phyloP scores from a whole-genome alignment of 2,329 filamentous ascomycete species.

The Teratosphaeria epicoccoides region DNA sequence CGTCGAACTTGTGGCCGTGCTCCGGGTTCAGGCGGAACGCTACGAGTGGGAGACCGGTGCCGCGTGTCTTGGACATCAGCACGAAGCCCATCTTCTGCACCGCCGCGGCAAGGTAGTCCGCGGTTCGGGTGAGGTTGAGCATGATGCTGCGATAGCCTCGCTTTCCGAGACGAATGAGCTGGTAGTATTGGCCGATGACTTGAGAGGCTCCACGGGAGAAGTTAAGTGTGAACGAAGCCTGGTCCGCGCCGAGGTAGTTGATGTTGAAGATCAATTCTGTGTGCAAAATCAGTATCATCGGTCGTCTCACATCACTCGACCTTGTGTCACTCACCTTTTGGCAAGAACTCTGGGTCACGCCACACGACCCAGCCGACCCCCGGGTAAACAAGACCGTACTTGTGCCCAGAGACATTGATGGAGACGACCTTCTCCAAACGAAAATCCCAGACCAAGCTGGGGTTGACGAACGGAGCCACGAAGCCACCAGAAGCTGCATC shows the following conservation, averaged over 20 bases:
- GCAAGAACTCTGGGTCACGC: conserved; percentile 71
- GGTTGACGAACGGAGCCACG: conserved; percentile 81
- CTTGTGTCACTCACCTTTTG: conserved; percentile 38
- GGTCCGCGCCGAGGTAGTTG: conserved; percentile 93
- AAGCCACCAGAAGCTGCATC: conserved; percentile 90
- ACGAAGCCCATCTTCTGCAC: conserved; percentile 69
- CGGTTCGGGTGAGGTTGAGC: conserved; percentile 80
- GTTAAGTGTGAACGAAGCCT: conserved; percentile 92
- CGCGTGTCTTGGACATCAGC: conserved; percentile 73
- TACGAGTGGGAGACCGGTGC: conserved; percentile 75
- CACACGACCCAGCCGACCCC: conserved; percentile 92
- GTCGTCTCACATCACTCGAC: not conserved
- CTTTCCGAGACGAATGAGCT: conserved; percentile 89
- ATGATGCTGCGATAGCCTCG: conserved; percentile 87
- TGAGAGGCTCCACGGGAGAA: conserved; percentile 93
- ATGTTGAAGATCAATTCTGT: conserved; percentile 92
- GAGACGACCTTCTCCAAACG: conserved; percentile 77
- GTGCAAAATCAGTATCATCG: not conserved
- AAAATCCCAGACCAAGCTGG: conserved; percentile 84
- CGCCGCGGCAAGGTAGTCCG: conserved; percentile 71
- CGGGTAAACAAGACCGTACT: conserved; percentile 71
- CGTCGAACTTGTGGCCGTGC: conserved; percentile 43
- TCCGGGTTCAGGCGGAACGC: conserved; percentile 66
- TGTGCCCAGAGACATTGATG: conserved; percentile 92
- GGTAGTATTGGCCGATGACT: conserved; percentile 95